These are phyloP conservation scores for Cordyceps farinosa DNA, from an alignment of 2,329 filamentous ascomycete genomes.

Conservation along the genomic window DNA sequence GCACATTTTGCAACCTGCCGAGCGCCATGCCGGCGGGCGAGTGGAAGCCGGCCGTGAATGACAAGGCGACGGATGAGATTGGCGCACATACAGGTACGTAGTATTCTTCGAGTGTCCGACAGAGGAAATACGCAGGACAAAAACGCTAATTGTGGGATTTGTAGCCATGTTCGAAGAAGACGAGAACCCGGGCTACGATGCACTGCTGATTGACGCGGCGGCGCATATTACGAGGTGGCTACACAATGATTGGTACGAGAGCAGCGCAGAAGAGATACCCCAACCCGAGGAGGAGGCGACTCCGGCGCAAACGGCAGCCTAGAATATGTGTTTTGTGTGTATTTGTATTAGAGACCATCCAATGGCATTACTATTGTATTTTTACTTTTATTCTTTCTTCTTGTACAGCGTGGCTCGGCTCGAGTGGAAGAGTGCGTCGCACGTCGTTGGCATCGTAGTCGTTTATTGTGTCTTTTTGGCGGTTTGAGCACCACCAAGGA, in stretches of 20 bases:
- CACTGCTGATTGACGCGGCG: slow-evolving; percentile 62
- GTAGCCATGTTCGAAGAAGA: slow-evolving; percentile 68
- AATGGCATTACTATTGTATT: slow-evolving; percentile 3
- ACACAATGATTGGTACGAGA: slow-evolving; percentile 63
- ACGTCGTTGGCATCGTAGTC: neutral
- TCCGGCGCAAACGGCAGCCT: neutral
- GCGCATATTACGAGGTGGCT: slow-evolving; percentile 64
- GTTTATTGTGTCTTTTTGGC: slow-evolving; percentile 38
- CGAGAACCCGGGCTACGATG: slow-evolving; percentile 69
- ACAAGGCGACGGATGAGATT: slow-evolving; percentile 74
- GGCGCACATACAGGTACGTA: slow-evolving; percentile 70
- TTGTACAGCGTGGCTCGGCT: neutral
- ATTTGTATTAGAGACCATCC: neutral
- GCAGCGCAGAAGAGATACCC: slow-evolving; percentile 38
- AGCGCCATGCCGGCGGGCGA: slow-evolving; percentile 44
- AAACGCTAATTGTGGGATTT: neutral
- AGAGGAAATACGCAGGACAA: slow-evolving; percentile 12
- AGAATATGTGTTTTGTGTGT: neutral
- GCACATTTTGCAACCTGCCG: slow-evolving; percentile 88
- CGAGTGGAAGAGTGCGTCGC: neutral
- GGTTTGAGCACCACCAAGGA: slow-evolving; percentile 32
- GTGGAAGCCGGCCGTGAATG: slow-evolving; percentile 74
- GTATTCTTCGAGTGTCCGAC: neutral
- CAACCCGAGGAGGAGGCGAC: slow-evolving; percentile 23
- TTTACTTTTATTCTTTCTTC: neutral